Evolutionary conservation across 306 rosid genomes (phyloP), one percentile per base, ranked within the genome.

Genomic region (Cicer chorassanicum): DNA sequence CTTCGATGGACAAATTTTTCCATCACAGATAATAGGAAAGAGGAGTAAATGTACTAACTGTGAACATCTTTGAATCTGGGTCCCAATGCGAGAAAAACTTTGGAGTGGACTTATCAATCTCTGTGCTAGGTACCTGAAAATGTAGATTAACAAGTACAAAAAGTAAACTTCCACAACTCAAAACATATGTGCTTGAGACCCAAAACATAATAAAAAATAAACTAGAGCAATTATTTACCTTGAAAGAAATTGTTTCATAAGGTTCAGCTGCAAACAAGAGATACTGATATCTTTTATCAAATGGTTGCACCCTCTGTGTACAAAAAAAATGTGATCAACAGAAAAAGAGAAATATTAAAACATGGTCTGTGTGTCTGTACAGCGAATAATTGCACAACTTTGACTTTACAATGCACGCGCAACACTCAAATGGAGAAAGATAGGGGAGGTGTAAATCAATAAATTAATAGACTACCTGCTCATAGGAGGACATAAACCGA

Each of bases 51-150:
- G 63, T 56, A 86, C 91, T 72, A 54, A 93, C 97, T 68, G 98
- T 91, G 83, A 94, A 94, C 98, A 94, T 91, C 88, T 94, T 94
- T 0, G 96, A 88, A 83, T 94, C 98, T 21, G 96, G 96, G 83
- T 94, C 98, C 98, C 98, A 94, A 77, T 94, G 96, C 4, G 98
- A 88, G 89, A 94, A 94, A 80, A 94, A 94, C 72, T 94, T 91
- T 3, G 94, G 97, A 29, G 98, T 90, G 4, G 93, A 88, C 80
- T 91, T 94, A 40, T 94, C 96, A 54, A 94, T 94, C 89, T 94
- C 97, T 0, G 87, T 94, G 87, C 97, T 94, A 51, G 98, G 98
- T 59, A 94, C 98, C 98, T 91, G 84, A 73, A 73, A 81, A 81
- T 8, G 39, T 29, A 67, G 61, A 78, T 10, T 40, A 49, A 67